Percentiles rank a stretch among this genome's conserved stretches.
These are phyloP conservation scores for Leccinum subspadiceum DNA, from an alignment of 1,284 basidiomycete genomes.

Conservation along the genomic window DNA sequence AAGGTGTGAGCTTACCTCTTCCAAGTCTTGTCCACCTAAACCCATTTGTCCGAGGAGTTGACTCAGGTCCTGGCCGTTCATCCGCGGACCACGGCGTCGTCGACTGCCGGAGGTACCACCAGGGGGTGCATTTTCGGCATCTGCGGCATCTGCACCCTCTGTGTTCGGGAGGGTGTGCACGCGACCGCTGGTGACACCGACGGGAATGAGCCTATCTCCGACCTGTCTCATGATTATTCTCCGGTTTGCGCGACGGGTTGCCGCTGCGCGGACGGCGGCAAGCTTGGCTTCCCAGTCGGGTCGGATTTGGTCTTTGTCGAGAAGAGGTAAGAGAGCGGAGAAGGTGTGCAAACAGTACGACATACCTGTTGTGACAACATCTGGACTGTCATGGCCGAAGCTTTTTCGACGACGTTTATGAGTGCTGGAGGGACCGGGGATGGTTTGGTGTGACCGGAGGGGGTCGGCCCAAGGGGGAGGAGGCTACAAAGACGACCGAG, in stretches of 20 bases:
- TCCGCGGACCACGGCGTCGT: constrained; percentile 57
- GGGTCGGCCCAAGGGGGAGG: constrained; percentile 51
- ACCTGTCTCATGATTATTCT: constrained; percentile 99
- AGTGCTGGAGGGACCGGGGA: constrained; percentile 37
- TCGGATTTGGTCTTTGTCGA: constrained; percentile 77
- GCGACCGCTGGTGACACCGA: constrained; percentile 87
- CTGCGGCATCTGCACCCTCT: constrained; percentile 45
- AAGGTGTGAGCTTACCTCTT: constrained; percentile 61
- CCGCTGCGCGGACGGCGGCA: constrained; percentile 84
- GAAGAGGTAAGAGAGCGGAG: constrained; percentile 8
- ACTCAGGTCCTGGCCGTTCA: constrained; percentile 52
- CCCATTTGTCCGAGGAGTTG: constrained; percentile 66
- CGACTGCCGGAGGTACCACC: constrained; percentile 51
- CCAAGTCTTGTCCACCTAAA: constrained; percentile 77
- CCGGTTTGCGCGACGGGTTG: constrained; percentile 87
- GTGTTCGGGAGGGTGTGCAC: constrained; percentile 62
- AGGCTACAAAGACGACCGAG: constrained; percentile 24
- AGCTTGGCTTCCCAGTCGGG: constrained; percentile 95
- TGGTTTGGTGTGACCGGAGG: constrained; percentile 42
- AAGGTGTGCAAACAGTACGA: constrained; percentile 4
- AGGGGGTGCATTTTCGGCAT: constrained; percentile 35
- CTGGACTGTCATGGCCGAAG: constrained; percentile 71
- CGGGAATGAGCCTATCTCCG: constrained; percentile 93
- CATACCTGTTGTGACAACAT: constrained; percentile 88
- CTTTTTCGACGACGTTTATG: constrained; percentile 78